A percentile compares a stretch with the other conserved stretches of the same genome.
phyloP scores from a whole-genome alignment of 306 rosid species.

The Fagus sylvatica region DNA sequence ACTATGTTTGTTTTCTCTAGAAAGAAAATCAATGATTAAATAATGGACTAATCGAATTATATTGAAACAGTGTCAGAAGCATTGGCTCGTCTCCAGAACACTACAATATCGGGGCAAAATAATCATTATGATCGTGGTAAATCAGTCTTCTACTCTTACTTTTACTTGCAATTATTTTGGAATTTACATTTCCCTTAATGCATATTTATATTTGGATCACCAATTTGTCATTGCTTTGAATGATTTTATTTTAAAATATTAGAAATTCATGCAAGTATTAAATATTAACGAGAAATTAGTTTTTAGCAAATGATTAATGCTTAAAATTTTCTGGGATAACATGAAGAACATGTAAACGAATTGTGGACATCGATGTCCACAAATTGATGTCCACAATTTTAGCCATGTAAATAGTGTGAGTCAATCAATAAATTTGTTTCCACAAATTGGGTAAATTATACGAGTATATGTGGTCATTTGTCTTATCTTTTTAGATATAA shows the following conservation, averaged over 20 bases:
- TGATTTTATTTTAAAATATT: not conserved
- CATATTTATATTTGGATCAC: not conserved
- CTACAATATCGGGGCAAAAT: conserved; percentile 21
- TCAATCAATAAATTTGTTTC: not conserved
- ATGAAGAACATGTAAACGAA: no score
- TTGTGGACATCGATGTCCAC: no score
- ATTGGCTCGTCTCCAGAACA: conserved; percentile 53
- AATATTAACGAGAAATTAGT: no score
- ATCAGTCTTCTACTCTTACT: not conserved
- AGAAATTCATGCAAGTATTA: no score
- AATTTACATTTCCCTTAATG: not conserved
- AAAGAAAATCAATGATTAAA: no score
- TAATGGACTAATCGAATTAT: not conserved
- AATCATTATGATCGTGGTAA: no score
- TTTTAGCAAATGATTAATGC: no score
- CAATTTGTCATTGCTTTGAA: not conserved
- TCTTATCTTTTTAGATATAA: not conserved
- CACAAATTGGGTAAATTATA: not conserved
- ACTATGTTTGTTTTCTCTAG: no score
- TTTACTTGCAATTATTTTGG: not conserved
- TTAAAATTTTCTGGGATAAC: no score
- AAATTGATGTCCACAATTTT: no score
- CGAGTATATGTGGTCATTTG: not conserved
- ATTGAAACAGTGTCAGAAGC: conserved; percentile 34
- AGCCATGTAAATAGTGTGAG: no score